Evolutionary conservation across 140 eudicot species (phyloP).

Genomic region (Stevia rebaudiana): DNA sequence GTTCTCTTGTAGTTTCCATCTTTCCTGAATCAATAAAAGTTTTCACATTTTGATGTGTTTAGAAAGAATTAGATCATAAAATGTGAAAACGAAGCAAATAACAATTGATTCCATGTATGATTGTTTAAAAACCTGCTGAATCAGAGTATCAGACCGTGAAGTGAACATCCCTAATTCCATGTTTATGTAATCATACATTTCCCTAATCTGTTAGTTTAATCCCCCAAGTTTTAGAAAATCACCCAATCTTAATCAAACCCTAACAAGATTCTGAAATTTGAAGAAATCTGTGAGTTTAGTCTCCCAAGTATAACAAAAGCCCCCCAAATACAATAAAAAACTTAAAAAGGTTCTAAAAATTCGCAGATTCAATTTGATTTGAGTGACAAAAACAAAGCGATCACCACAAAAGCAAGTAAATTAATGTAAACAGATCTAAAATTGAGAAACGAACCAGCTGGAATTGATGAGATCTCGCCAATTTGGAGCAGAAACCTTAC

Average conservation of each 20-base stretch:
- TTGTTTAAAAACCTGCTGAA: no score
- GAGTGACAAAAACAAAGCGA: neutral
- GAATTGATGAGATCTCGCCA: conserved; percentile 85
- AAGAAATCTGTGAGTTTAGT: neutral
- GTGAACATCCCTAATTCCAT: no score
- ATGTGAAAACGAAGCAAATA: no score
- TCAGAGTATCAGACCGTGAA: no score
- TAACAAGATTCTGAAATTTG: no score
- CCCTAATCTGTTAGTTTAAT: no score
- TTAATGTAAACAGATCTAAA: neutral
- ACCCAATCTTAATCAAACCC: no score
- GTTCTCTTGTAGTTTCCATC: conserved; percentile 82
- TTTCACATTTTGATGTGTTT: neutral
- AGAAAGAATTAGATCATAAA: neutral
- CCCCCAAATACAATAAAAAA: no score
- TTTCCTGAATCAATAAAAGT: conserved; percentile 50
- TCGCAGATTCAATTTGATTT: neutral
- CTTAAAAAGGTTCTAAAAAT: no score
- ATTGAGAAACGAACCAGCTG: conserved; percentile 50
- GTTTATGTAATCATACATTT: neutral
- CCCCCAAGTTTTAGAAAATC: no score
- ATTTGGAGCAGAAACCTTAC: conserved; percentile 73
- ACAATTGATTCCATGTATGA: no score
- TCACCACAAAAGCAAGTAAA: neutral
- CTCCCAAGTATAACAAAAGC: neutral